Base-by-base conservation (phyloP, 2,329 filamentous ascomycete genomes). In the Fusarium sp. region DNA sequence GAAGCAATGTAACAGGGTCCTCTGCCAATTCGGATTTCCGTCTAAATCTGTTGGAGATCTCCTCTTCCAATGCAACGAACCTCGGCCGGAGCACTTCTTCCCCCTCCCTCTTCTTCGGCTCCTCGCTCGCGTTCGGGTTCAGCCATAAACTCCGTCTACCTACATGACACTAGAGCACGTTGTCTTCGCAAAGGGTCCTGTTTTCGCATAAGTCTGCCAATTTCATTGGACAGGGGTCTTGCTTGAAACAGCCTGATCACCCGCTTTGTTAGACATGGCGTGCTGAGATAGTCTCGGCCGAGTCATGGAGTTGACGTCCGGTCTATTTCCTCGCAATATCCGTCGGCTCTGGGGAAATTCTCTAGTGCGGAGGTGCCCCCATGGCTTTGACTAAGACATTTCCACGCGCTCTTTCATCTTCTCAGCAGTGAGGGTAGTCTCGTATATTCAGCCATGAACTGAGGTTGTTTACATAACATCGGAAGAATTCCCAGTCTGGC, bases 251-350 rank as follows among this genome's bases (percentile, higher is more conserved):
- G 33, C 41, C 39, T 55, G 56, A 41, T 46, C 45, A 39, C 35
- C 61, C 25, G 46, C 41, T 54, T 31, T 31, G 27, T 52, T n/a
- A 47, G n/a, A 41, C 29, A 44, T 45, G 44, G 45, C 45, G 36
- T 53, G 50, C 49, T 58, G 15, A 35, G 42, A 55, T 25, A 17
- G 27, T 73, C 58, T 73, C 71, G 71, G 71, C 71, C 71, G 71
- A 73, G 47, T 46, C 50, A 27, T 18, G 31, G 33, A 38, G 35
- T 49, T 33, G 36, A 58, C 27, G 12, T 46, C 64, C 68, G 54
- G 15, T 14, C 31, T 56, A 68, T 72, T 70, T 44, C 68, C 65
- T 59, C 68, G 20, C 58, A 41, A 68, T 68, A 58, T 61, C 70
- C 62, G 57, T 35, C 45, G 54, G n/a, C 33, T 46, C 41, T 41